Conservation (phyloP, 352 stramenopile species). For the Pythium phragmiticola region DNA sequence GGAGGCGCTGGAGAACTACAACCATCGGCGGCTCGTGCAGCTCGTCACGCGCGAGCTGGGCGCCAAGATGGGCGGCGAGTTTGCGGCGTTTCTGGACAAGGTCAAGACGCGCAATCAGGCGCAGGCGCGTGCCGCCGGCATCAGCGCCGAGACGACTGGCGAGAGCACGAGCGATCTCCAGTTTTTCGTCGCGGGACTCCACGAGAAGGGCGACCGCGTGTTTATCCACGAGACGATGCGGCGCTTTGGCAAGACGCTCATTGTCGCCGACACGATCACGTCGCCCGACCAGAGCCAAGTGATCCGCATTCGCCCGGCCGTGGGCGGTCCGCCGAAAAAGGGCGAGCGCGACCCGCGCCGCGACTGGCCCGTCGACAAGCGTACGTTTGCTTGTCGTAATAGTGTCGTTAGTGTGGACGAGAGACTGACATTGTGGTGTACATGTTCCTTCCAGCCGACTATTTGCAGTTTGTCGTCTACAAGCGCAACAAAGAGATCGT, state of each 20-base stretch:
- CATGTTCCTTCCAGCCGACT: conserved; percentile 61
- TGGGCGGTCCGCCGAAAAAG: conserved; percentile 37
- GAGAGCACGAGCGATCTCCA: conserved; percentile 38
- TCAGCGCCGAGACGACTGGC: conserved; percentile 3
- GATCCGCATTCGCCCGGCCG: conserved; percentile 62
- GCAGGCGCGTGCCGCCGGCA: conserved; percentile 2
- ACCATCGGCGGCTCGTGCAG: conserved; percentile 50
- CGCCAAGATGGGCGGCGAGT: conserved; percentile 66
- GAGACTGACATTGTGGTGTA: not conserved
- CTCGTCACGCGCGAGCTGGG: conserved; percentile 64
- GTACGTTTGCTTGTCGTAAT: not conserved
- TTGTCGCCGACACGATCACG: conserved; percentile 87
- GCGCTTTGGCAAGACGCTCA: conserved; percentile 65
- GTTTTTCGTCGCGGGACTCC: conserved; percentile 74
- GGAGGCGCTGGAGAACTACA: conserved; percentile 43
- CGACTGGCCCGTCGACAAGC: conserved; percentile 72
- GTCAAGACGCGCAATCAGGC: conserved; percentile 41
- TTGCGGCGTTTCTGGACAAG: conserved; percentile 67
- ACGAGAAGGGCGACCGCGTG: conserved; percentile 88
- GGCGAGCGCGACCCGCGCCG: conserved; percentile 54
- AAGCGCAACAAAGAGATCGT: conserved; percentile 96
- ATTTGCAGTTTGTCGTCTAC: conserved; percentile 95
- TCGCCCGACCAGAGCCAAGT: conserved; percentile 76
- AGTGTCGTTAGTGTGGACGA: not conserved
- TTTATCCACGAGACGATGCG: conserved; percentile 91